These are phyloP conservation scores for Boletus speciosus DNA, from an alignment of 768 basidiomycete genomes.

Conservation along the genomic window DNA sequence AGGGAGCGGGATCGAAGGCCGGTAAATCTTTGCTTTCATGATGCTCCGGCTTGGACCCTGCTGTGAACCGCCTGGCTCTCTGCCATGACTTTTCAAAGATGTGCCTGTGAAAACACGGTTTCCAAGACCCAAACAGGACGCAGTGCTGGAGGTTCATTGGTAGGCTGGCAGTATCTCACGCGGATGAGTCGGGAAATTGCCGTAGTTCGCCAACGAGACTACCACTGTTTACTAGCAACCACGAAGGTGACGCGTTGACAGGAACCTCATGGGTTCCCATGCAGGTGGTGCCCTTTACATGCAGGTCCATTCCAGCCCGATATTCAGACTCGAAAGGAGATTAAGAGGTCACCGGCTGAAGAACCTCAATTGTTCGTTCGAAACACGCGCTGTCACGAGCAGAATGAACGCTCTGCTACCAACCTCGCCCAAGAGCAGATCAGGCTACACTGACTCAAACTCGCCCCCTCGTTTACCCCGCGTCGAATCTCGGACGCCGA, in stretches of 20 bases:
- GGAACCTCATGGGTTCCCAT: constrained; percentile 3
- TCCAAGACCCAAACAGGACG: background rate
- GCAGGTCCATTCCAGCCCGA: background rate
- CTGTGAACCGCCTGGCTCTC: constrained; percentile 2
- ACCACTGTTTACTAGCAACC: background rate
- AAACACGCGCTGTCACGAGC: background rate
- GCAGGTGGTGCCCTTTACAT: background rate
- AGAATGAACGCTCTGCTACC: background rate
- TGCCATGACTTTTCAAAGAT: background rate
- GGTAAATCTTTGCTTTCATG: constrained; percentile 9
- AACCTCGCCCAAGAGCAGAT: background rate
- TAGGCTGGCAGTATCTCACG: background rate
- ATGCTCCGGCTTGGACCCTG: background rate
- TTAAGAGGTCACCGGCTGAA: background rate
- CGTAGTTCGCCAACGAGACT: background rate
- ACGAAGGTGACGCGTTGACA: background rate
- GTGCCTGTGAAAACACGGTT: background rate
- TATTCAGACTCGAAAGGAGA: constrained; percentile 1
- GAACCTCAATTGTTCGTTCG: background rate
- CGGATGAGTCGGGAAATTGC: background rate
- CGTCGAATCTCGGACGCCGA: background rate
- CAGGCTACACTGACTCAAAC: background rate
- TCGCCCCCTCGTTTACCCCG: background rate
- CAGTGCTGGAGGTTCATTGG: background rate
- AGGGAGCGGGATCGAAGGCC: constrained; percentile 19